These are phyloP conservation scores for Xylariaceae sp. DNA, from an alignment of 2,329 filamentous ascomycete genomes.

Conservation along the genomic window DNA sequence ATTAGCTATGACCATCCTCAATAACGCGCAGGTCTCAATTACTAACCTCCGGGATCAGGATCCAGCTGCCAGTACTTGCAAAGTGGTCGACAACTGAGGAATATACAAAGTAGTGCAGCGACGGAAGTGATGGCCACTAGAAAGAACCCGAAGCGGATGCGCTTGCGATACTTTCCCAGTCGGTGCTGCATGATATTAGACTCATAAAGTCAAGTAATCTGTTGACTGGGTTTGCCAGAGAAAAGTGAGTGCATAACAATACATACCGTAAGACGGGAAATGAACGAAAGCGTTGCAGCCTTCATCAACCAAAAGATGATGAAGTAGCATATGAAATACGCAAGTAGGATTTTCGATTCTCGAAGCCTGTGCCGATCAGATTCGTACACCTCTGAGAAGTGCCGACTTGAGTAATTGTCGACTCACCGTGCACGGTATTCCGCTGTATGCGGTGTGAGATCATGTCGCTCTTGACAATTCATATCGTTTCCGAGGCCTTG, in stretches of 20 bases:
- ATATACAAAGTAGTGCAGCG: constrained; percentile 44
- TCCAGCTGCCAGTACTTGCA: constrained; percentile 55
- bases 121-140: constrained; percentile 48
- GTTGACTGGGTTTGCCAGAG: no score
- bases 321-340: constrained; percentile 53
- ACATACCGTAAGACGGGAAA: constrained; percentile 46
- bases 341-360: constrained; percentile 54
- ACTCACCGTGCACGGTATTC: constrained; percentile 41
- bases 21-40: background rate
- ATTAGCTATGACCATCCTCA: background rate
- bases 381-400: background rate
- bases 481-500: constrained; percentile 31
- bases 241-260: constrained; percentile 15
- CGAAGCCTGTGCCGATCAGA: constrained; percentile 35
- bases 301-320: constrained; percentile 54
- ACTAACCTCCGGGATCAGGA: constrained; percentile 53
- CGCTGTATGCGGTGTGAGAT: constrained; percentile 38
- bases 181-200: constrained; percentile 29
- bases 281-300: constrained; percentile 53
- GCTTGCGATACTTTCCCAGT: constrained; percentile 30
- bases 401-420: background rate
- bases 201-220: no score
- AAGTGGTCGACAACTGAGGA: constrained; percentile 51
- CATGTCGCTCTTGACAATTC: constrained; percentile 33
- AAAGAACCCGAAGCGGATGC: constrained; percentile 41